These are phyloP conservation scores for Bryoerythrophyllum caledonicum DNA, from an alignment of 225 moss, liverwort and hornwort genomes.

Conservation along the genomic window DNA sequence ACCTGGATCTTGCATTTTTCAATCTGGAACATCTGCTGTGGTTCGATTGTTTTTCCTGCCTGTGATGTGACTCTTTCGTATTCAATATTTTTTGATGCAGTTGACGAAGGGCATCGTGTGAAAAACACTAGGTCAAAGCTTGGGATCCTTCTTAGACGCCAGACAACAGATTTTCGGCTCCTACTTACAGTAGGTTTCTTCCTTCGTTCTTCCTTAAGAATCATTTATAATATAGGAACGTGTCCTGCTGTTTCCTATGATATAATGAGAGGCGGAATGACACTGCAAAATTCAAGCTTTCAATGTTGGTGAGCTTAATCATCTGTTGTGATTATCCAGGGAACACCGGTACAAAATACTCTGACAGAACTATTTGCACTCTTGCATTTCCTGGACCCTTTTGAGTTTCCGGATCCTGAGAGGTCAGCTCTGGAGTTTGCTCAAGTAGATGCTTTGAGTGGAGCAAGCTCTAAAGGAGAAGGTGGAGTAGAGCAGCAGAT, in stretches of 20 bases:
- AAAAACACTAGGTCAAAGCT: slow-evolving; percentile 73
- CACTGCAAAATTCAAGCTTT: background rate
- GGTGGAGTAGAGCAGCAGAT: slow-evolving; percentile 61
- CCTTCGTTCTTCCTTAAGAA: background rate
- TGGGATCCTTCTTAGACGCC: slow-evolving; percentile 57
- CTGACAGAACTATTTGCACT: slow-evolving; percentile 76
- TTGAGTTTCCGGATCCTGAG: slow-evolving; percentile 72
- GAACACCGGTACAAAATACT: slow-evolving; percentile 86
- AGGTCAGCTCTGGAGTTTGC: slow-evolving; percentile 56
- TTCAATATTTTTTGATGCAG: slow-evolving; percentile 42
- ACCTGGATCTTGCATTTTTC: slow-evolving; percentile 6
- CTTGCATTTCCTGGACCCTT: slow-evolving; percentile 81
- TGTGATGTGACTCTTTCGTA: slow-evolving; percentile 17
- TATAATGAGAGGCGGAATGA: slow-evolving; percentile 3
- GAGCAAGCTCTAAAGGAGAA: slow-evolving; percentile 46
- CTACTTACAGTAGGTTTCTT: slow-evolving; percentile 72
- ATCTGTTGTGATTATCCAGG: slow-evolving; percentile 51
- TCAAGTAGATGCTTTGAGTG: slow-evolving; percentile 55
- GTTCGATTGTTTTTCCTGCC: slow-evolving; percentile 17
- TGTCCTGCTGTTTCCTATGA: background rate
- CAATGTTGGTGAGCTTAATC: slow-evolving; percentile 15
- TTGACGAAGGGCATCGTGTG: slow-evolving; percentile 89
- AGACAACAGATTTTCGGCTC: slow-evolving; percentile 75
- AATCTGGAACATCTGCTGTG: background rate
- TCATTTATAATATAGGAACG: background rate